These are phyloP conservation scores for Tieghemostelium lacteum DNA, from an alignment of 78 protist genomes.

Conservation along the genomic window DNA sequence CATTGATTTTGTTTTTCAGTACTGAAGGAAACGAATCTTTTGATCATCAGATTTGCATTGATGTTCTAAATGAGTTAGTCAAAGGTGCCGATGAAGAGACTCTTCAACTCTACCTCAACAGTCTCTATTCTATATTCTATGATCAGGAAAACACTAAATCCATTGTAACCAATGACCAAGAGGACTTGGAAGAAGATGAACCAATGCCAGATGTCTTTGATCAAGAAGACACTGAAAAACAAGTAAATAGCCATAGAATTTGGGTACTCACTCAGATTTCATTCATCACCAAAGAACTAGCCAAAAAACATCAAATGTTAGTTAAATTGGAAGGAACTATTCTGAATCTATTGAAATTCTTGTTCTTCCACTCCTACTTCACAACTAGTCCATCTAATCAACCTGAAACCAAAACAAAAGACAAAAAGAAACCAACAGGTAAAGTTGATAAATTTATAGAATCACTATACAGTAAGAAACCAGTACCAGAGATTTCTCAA, in stretches of 20 bases:
- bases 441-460: neutral
- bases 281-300: slow-evolving; percentile 20
- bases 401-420: neutral
- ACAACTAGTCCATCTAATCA: neutral
- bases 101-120: neutral
- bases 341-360: slow-evolving; percentile 29
- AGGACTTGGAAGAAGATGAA: neutral
- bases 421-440: slow-evolving; percentile 5
- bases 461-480: neutral
- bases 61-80: slow-evolving; percentile 38
- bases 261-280: slow-evolving; percentile 48
- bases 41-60: slow-evolving; percentile 24
- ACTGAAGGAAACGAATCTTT: neutral
- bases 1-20: slow-evolving; percentile 29
- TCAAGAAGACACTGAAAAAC: slow-evolving; percentile 5
- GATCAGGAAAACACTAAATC: neutral
- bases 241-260: neutral
- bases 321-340: neutral
- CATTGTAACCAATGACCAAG: neutral
- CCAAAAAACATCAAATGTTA: neutral
- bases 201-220: slow-evolving; percentile 4
- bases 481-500: slow-evolving; percentile 11
- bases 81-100: slow-evolving; percentile 24
- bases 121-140: slow-evolving; percentile 3
- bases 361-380: slow-evolving; percentile 55